Evolutionary conservation across 2,329 filamentous ascomycete genomes (phyloP).

Genomic region (Arthrobotrys sphaeroides): DNA sequence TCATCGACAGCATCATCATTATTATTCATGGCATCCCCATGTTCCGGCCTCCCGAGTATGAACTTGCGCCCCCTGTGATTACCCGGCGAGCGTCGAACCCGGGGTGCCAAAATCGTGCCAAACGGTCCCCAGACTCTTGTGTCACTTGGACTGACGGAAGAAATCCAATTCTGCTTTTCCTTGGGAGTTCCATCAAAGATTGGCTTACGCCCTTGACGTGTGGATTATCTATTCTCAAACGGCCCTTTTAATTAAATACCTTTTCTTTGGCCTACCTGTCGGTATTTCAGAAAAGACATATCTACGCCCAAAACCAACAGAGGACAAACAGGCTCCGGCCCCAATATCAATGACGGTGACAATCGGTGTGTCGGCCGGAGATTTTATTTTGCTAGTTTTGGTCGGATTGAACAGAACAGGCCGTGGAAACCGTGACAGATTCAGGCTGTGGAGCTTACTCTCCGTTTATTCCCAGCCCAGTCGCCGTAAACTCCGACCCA

Average conservation of each 20-base stretch:
- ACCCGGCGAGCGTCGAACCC: not conserved
- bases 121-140: not conserved
- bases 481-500: slow-evolving; percentile 51
- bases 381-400: slow-evolving; percentile 51
- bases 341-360: slow-evolving; percentile 23
- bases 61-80: not conserved
- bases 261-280: not conserved
- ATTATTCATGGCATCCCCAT: slow-evolving; percentile 12
- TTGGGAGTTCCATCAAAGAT: not conserved
- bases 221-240: not conserved
- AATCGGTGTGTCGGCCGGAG: slow-evolving; percentile 50
- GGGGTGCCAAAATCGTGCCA: not conserved
- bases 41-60: slow-evolving; percentile 31
- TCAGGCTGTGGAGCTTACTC: slow-evolving; percentile 51
- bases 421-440: slow-evolving; percentile 25
- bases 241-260: not conserved
- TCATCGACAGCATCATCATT: slow-evolving; percentile 41
- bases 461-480: slow-evolving; percentile 50
- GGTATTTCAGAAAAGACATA: not conserved
- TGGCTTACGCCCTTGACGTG: slow-evolving; percentile 7
- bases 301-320: not conserved
- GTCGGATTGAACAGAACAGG: slow-evolving; percentile 1
- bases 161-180: not conserved
- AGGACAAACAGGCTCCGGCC: slow-evolving; percentile 12
- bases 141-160: not conserved